These are phyloP conservation scores for Komagataea norvegica DNA, from an alignment of 1,139 yeast species.

Conservation along the genomic window DNA sequence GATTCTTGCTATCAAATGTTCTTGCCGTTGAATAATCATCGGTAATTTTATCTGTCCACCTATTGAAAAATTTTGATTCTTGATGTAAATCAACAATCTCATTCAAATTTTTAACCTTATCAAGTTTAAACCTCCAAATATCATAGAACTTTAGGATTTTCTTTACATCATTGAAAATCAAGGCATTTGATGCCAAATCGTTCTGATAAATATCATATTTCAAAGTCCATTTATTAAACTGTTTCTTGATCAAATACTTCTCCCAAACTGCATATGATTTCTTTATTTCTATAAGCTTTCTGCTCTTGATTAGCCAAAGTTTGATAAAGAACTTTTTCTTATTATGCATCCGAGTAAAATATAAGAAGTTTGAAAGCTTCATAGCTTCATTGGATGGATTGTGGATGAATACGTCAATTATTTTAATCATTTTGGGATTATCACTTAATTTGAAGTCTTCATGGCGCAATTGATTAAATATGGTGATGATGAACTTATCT, in stretches of 20 bases:
- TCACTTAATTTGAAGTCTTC: conserved; percentile 1
- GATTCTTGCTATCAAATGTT: conserved; percentile 3
- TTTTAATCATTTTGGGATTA: conserved; percentile 11
- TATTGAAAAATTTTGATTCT: conserved; percentile 20
- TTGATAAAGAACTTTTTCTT: conserved; percentile 7
- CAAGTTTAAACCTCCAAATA: conserved; percentile 16
- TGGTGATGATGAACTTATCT: conserved; percentile 21
- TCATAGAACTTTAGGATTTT: conserved; percentile 17
- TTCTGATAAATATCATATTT: conserved; percentile 15
- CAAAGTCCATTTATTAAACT: conserved; percentile 10
- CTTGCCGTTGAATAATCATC: conserved; percentile 8
- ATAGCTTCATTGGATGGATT: conserved; percentile 23
- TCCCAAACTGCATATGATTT: conserved; percentile 17
- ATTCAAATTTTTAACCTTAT: conserved; percentile 22
- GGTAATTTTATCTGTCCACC: conserved; percentile 16
- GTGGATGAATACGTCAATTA: conserved; percentile 20
- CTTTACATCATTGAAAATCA: conserved; percentile 14
- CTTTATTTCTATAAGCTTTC: conserved; percentile 16
- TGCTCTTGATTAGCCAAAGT: conserved; percentile 18
- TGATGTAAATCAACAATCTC: conserved; percentile 34
- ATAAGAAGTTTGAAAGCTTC: conserved; percentile 19
- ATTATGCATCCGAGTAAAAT: conserved; percentile 13
- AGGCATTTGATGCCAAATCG: conserved; percentile 20
- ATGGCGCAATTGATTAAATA: conserved; percentile 18
- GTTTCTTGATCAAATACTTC: conserved; percentile 16